Evolutionary conservation across 176 grass and related monocot species (phyloP).

Genomic region (Juncus inflexus): DNA sequence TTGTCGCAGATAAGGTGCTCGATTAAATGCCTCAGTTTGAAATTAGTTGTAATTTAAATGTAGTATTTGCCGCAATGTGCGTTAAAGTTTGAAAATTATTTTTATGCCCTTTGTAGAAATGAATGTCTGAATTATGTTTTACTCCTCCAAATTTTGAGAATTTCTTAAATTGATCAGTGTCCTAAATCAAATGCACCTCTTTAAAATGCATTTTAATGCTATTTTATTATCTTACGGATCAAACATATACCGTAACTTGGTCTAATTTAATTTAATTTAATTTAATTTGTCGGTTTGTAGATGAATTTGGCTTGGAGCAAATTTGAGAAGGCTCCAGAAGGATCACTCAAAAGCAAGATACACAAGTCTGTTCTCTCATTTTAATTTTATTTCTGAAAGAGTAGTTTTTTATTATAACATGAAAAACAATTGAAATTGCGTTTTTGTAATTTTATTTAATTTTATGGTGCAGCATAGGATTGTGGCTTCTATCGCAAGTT

Average conservation of each 20-base stretch:
- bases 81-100: neutral
- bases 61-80: conserved; percentile 11
- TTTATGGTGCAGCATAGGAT: conserved; percentile 51
- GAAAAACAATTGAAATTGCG: conserved; percentile 12
- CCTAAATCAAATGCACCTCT: neutral
- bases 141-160: conserved; percentile 2
- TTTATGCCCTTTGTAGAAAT: neutral
- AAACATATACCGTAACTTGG: neutral
- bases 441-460: conserved; percentile 4
- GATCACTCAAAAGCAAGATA: conserved; percentile 77
- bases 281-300: conserved; percentile 30
- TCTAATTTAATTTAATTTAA: conserved; percentile 17
- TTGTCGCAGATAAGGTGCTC: conserved; percentile 65
- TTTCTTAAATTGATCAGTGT: neutral
- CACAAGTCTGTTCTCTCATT: conserved; percentile 42
- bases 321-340: conserved; percentile 70
- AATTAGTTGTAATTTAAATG: conserved; percentile 10
- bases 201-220: neutral
- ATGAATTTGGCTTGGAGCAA: conserved; percentile 79
- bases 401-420: neutral
- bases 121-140: neutral
- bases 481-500: conserved; percentile 73
- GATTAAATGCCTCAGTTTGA: neutral
- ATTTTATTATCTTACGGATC: neutral
- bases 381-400: neutral